Base-by-base conservation (phyloP, 768 basidiomycete genomes). In the Guyanaporus albipodus region DNA sequence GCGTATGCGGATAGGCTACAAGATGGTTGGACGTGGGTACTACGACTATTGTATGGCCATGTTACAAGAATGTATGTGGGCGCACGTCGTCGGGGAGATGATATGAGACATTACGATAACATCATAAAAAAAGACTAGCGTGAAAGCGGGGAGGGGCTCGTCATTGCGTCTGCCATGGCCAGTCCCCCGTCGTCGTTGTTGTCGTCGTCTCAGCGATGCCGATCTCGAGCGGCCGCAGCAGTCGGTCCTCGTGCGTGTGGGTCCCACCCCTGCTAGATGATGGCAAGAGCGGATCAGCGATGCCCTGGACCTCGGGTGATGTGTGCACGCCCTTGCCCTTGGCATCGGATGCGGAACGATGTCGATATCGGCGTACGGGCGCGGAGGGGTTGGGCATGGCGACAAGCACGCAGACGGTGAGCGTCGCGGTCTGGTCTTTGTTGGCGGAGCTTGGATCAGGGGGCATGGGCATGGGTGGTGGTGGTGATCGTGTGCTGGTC, bases 351-450 rank as follows among this genome's bases (percentile, higher is more conserved):
- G 23, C 4, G 0, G 21, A 28, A 21, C 21, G 47, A 29, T 48
- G 21, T n/a, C n/a, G n/a, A n/a, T n/a, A n/a, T n/a, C n/a, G n/a
- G n/a, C n/a, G n/a, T 5, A 32, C 42, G 0, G 52, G 50, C 2
- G 52, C 28, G 3, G 48, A 44, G 14, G 32, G 24, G 23, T 59
- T 49, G 19, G 60, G 60, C 60, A 61, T 62, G 26, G 57, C 52
- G 27, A 61, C 38, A 15, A 61, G 50, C 3, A 61, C 44, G 24
- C 47, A 62, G 4, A 62, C 41, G 9, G 48, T 12, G 18, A 61
- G 21, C 0, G 33, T 48, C 1, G 41, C 37, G 2, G 44, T 8
- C 3, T 49, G 46, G 19, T 44, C 45, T 39, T 50, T 48, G 14
- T 19, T 15, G 8, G 2, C 21, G 8, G 15, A 0, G n/a, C 11